Base-by-base conservation (phyloP, 2,329 filamentous ascomycete genomes). In the Penicillium digitatum region DNA sequence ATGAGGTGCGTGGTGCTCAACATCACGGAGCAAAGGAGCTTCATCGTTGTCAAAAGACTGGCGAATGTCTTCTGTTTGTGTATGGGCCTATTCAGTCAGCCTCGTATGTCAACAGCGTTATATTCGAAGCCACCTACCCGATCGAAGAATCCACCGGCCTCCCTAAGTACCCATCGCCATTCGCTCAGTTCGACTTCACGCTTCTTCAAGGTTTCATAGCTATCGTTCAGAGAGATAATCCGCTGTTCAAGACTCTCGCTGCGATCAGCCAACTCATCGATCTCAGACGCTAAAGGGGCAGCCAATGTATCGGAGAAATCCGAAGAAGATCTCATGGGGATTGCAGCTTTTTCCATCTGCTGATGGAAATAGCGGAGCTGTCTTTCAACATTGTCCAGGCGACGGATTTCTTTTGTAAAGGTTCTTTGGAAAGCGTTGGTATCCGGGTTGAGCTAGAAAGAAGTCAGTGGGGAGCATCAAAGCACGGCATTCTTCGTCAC, bases 201-300 rank as follows among this genome's bases (percentile, higher is more conserved):
- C 79, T 94, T 96, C 84, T 97, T 97, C 73, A 99, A 78, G 16
- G 91, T 96, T 79, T 99, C 94, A 76, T 99, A 97, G 79, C 92
- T 97, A 72, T 97, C 94, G 73, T 97, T 97, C 59, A 99, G 79
- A 63, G 92, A 93, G 55, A 86, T 87, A 63, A 99, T 85, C 59
- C 94, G 86, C 78, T 95, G 89, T 77, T 99, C 94, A 54, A 99
- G 82, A 74, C 86, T 88, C 77, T 97, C 90, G 73, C 90, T 90
- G 68, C 93, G 89, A 72, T 97, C 93, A 55, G 90, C 85, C 59
- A 99, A 85, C 74, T 96, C 92, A 70, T 99, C 94, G 60, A 99
- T 99, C 76, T 99, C 94, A 61, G 90, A 88, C 39, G 93, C 93
- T 46, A 91, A 89, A 11, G 94, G 93, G 10, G 91, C 86, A 37